These are phyloP conservation scores for Begonia loranthoides DNA, from an alignment of 306 rosid species.

Conservation along the genomic window DNA sequence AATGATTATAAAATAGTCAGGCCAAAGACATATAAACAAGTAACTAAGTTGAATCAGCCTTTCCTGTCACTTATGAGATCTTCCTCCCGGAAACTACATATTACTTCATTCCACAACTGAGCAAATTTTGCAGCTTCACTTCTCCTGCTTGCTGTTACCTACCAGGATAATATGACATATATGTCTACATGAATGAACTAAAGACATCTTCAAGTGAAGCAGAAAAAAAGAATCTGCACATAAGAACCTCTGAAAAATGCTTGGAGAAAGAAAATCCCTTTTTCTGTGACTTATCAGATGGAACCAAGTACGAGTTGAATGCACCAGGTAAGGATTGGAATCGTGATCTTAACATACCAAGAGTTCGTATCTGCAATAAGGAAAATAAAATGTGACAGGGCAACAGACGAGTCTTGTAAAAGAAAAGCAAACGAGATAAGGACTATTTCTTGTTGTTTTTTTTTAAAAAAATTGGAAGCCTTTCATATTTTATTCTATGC, in stretches of 20 bases:
- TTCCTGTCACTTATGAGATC: conserved; percentile 87
- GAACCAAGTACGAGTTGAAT: conserved; percentile 82
- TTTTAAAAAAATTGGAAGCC: too few relatives aligned
- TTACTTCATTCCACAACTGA: conserved; percentile 91
- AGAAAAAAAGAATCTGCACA: conserved; percentile 3
- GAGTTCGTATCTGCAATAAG: conserved; percentile 68
- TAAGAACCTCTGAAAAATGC: conserved; percentile 67
- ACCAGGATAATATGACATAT: conserved; percentile 11
- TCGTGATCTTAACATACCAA: conserved; percentile 87
- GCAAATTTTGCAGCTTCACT: conserved; percentile 98
- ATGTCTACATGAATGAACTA: conserved; percentile 1
- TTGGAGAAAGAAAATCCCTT: conserved; percentile 64
- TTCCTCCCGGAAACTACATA: conserved; percentile 96
- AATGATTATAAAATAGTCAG: conserved; percentile 11
- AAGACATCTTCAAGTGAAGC: conserved; percentile 1
- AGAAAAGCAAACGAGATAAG: too few relatives aligned
- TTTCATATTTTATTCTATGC: too few relatives aligned
- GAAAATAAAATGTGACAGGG: background rate
- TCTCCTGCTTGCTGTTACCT: conserved; percentile 80
- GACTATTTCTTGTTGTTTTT: too few relatives aligned
- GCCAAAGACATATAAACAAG: conserved; percentile 13
- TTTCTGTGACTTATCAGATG: conserved; percentile 66
- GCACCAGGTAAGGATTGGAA: conserved; percentile 97
- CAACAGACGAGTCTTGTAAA: too few relatives aligned
- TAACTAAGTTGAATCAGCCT: conserved; percentile 22